Conservation (phyloP, 148 eudicot species). For the Fagopyrum esculentum region DNA sequence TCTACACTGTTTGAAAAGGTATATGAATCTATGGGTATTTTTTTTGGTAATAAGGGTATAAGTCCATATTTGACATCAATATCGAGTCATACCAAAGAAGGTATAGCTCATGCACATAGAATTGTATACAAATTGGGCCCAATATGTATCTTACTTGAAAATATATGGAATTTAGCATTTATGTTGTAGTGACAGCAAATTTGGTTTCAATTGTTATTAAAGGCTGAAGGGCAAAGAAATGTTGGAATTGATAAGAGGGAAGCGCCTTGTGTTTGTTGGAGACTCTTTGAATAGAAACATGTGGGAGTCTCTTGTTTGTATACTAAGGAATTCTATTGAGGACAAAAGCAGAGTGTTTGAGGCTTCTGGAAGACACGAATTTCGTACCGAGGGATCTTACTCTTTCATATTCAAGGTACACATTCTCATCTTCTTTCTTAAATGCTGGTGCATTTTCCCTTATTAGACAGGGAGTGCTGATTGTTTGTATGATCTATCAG, state of each 20-base stretch:
- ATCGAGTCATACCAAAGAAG: no score
- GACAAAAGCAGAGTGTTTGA: constrained; percentile 56
- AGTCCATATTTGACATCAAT: no score
- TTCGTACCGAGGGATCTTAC: constrained; percentile 49
- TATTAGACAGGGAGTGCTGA: background rate
- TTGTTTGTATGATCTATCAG: constrained; percentile 21
- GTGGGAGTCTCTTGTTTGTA: constrained; percentile 84
- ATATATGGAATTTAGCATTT: background rate
- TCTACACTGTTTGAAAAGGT: no score
- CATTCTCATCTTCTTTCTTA: background rate
- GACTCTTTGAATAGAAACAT: constrained; percentile 87
- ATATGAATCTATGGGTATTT: no score
- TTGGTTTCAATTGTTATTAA: constrained; percentile 13
- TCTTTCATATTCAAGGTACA: constrained; percentile 47
- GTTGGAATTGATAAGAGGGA: constrained; percentile 61
- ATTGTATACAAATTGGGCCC: no score
- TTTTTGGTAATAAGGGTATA: no score
- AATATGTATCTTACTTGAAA: background rate
- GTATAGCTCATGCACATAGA: no score
- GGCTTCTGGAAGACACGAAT: constrained; percentile 52
- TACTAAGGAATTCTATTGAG: constrained; percentile 43
- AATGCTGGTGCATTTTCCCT: background rate
- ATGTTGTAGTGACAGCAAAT: background rate
- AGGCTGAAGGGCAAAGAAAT: constrained; percentile 55
- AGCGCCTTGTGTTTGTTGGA: constrained; percentile 67